Conservation (phyloP, 1,284 basidiomycete species). For the Malassezia equina region DNA sequence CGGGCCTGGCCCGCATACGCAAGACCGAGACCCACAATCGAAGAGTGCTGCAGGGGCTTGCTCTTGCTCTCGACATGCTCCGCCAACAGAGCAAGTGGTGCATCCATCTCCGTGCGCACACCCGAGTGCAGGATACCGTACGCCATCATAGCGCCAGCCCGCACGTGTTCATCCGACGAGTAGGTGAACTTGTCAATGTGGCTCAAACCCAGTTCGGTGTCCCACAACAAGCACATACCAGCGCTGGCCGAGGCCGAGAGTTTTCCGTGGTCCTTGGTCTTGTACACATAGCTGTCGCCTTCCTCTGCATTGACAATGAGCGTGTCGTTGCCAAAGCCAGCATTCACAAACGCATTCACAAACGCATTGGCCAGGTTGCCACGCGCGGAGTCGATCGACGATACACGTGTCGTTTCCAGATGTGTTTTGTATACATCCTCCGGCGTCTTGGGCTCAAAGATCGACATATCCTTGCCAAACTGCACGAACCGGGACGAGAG, state of each 20-base stretch:
- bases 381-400: constrained; percentile 78
- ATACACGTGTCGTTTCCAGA: constrained; percentile 59
- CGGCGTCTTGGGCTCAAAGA: constrained; percentile 75
- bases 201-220: constrained; percentile 83
- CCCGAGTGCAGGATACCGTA: constrained; percentile 85
- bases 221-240: constrained; percentile 88
- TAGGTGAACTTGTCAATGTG: constrained; percentile 98
- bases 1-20: constrained; percentile 89
- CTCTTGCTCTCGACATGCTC: constrained; percentile 87
- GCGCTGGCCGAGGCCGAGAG: constrained; percentile 89
- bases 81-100: constrained; percentile 77
- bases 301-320: constrained; percentile 93
- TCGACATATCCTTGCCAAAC: constrained; percentile 90
- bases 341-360: constrained; percentile 98
- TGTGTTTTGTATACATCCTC: constrained; percentile 98
- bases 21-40: constrained; percentile 65
- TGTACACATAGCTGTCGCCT: constrained; percentile 97
- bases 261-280: constrained; percentile 99
- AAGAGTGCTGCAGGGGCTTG: constrained; percentile 69
- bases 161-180: constrained; percentile 89
- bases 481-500: constrained; percentile 66
- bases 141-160: constrained; percentile 87
- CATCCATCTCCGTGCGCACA: constrained; percentile 84
- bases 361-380: constrained; percentile 93
- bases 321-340: constrained; percentile 97